Conservation (phyloP, 148 eudicot species). For the Arbutus unedo region DNA sequence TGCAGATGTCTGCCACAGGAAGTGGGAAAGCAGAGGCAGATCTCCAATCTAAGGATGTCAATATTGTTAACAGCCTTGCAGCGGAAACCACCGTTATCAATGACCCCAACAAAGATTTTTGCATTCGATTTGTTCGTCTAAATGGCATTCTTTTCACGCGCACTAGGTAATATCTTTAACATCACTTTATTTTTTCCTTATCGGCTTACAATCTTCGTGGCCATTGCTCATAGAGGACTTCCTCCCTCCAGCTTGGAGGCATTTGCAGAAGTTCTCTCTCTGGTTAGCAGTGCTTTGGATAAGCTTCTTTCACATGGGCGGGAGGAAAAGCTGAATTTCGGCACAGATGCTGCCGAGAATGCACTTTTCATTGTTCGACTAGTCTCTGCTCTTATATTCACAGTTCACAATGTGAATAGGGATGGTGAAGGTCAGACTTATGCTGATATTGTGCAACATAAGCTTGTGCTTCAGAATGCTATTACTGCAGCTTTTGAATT, state of each 20-base stretch:
- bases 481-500: constrained; percentile 43
- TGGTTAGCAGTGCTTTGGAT: constrained; percentile 34
- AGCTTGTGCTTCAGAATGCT: constrained; percentile 48
- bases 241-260: constrained; percentile 45
- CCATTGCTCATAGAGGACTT: constrained; percentile 9
- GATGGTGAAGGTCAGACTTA: constrained; percentile 50
- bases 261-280: constrained; percentile 38
- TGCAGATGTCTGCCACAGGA: constrained; percentile 19
- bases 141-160: constrained; percentile 55
- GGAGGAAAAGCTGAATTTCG: constrained; percentile 44
- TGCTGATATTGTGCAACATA: constrained; percentile 55
- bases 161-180: constrained; percentile 37
- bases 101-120: constrained; percentile 40
- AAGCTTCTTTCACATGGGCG: constrained; percentile 54
- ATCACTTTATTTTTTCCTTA: neutral
- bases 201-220: neutral
- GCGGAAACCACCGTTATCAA: constrained; percentile 22
- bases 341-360: constrained; percentile 38
- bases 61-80: constrained; percentile 1
- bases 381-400: constrained; percentile 44
- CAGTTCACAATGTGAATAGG: constrained; percentile 42
- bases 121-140: constrained; percentile 45
- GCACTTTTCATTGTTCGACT: constrained; percentile 44
- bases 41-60: constrained; percentile 4
- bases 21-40: constrained; percentile 17